Base-by-base conservation (phyloP, 768 basidiomycete species). In the Xanthoconium stramineum region DNA sequence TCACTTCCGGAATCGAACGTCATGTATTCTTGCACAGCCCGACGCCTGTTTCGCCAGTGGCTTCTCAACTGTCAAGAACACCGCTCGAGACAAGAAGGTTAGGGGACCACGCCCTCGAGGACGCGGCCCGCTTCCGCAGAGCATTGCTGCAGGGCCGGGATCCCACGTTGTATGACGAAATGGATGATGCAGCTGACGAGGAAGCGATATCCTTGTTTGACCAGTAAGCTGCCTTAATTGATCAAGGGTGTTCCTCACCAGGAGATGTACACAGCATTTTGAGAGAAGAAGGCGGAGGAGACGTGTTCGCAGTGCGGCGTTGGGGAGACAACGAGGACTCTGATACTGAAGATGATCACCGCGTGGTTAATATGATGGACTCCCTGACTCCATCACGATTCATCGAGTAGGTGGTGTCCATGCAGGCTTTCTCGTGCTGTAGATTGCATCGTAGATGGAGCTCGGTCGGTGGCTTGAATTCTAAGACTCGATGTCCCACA, bases 1-100 rank as follows among this genome's bases (percentile, higher is more conserved):
- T 81, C 36, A 89, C 89, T 5, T 76, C 85, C 5, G 91, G 91
- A 3, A 80, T 93, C 20, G 91, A 94, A 68, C 82, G 81, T 28
- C 76, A 82, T 57, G 77, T 91, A 28, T 63, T 84, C 19, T 69
- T 92, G 13, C 91, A 91, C 67, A 84, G 86, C 61, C 82, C 88
- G 3, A 85, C 83, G 6, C 65, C 75, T 7, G 74, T 82, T 0
- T 83, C 83, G 2, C 86, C 85, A 13, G 77, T 76, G 37, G 64
- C 66, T 7, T 66, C 74, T 20, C 67, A 77, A n/a, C 67, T 88
- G n/a, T 58, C 67, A 0, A 68, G 48, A 24, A 83, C 86, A 0
- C 71, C 81, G 0, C 68, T 69, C 15, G 72, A 75, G 28, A 81
- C 85, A 24, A 79, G 89, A 43, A 47, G 54, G 19, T 61, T 86